Evolutionary conservation across 2,329 filamentous ascomycete species (phyloP), one percentile per base, ranked within the genome.

Genomic region (Diplodia mutila): DNA sequence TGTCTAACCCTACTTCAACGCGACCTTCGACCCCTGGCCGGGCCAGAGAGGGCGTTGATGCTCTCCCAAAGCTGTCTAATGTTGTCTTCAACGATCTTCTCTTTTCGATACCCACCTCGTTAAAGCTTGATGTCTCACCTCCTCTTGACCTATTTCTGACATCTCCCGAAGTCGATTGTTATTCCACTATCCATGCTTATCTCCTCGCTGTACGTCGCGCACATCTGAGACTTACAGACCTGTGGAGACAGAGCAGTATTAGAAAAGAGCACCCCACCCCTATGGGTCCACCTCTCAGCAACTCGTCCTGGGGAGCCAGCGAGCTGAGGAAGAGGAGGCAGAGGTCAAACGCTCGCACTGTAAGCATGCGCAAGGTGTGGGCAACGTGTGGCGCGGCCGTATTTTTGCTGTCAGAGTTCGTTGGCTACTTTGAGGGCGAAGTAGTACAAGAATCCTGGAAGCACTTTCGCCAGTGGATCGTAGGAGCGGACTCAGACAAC

Each of bases 61-160:
- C 73, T 9, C 66, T 76, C 25, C 77, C 80, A 3, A 76, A 80
- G 14, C 78, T 86, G 3, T 79, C 82, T 4, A 76, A 75, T 18
- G 75, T 84, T 0, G 87, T 88, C 0, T 98, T 97, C 76, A 87
- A 88, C 65, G 93, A 94, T 71, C 83, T 97, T 0, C 84, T 98
- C 5, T 90, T 98, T 68, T 93, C 93, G 2, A 88, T 90, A 0
- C 89, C 93, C 0, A 90, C 90, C 5, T 81, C 83, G 3, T 83
- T 99, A 49, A 87, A 86, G 1, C 84, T 97, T 70, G 87, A 90
- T 48, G 88, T 97, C 9, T 86, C 87, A 2, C 90, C 91, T 2
- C 94, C 95, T 0, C 80, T 98, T 5, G 94, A 98, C 75, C 86
- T 99, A 34, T 97, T 98, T 73, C 86, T 98, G 32, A 89, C 91